Evolutionary conservation across 495 filamentous ascomycete genomes (phyloP).

Genomic region (Penicillium coprophilum): DNA sequence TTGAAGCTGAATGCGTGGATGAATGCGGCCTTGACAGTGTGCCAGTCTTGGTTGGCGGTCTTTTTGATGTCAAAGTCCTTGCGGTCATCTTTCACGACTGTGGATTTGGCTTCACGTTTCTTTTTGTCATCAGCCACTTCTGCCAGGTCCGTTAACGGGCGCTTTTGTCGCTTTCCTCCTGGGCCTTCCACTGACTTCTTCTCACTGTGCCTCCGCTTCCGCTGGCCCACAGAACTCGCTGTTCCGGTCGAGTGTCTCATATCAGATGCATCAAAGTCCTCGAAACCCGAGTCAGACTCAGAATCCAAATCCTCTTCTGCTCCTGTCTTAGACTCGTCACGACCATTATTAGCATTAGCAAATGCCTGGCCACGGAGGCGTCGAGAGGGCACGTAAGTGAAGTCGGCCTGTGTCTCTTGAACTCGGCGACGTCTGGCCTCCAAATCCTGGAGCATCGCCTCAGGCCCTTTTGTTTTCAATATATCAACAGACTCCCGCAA

Average conservation of each 20-base stretch:
- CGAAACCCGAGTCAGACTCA: constrained; percentile 1
- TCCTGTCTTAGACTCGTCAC: neutral
- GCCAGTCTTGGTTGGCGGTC: constrained; percentile 14
- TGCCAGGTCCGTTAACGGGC: neutral
- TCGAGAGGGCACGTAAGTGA: constrained; percentile 34
- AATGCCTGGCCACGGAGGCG: constrained; percentile 31
- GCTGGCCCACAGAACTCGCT: neutral
- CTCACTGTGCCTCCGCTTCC: neutral
- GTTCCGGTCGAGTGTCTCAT: too few relatives aligned
- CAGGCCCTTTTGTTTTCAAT: constrained; percentile 28
- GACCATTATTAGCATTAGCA: neutral
- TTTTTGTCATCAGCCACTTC: constrained; percentile 12
- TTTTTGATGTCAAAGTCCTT: constrained; percentile 29
- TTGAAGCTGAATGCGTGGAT: constrained; percentile 63
- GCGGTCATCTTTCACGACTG: constrained; percentile 21
- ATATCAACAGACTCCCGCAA: constrained; percentile 44
- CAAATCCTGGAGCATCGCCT: constrained; percentile 31
- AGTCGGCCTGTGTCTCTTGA: constrained; percentile 19
- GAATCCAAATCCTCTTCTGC: constrained; percentile 1
- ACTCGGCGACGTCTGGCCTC: constrained; percentile 23
- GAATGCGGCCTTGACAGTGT: constrained; percentile 31
- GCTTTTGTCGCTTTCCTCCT: neutral
- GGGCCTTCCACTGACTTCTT: neutral
- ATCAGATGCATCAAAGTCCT: constrained; percentile 7
- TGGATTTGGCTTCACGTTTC: constrained; percentile 7